These are phyloP conservation scores for Penicillium coffeae DNA, from an alignment of 495 filamentous ascomycete genomes.

Conservation along the genomic window DNA sequence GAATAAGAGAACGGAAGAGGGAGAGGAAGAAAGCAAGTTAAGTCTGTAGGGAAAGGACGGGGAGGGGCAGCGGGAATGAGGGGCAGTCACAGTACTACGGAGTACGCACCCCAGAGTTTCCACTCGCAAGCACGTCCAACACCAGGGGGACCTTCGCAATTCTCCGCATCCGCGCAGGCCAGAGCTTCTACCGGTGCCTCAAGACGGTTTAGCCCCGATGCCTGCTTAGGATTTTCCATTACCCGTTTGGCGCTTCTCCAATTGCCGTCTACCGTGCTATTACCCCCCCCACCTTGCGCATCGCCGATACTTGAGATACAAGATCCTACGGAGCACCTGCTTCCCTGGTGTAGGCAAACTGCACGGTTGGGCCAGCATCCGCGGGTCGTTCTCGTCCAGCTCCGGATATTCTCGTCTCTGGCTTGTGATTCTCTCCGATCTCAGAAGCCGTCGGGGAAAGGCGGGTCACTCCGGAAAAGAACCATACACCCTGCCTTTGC, in stretches of 20 bases:
- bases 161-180: not conserved
- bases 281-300: too few species aligned
- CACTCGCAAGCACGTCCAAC: too few species aligned
- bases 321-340: not conserved
- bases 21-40: not conserved
- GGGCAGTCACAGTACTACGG: slow-evolving; percentile 10
- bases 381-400: not conserved
- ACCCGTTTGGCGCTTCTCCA: not conserved
- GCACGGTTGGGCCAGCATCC: too few species aligned
- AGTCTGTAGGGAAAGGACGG: slow-evolving; percentile 16
- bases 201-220: slow-evolving; percentile 1
- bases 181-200: slow-evolving; percentile 1
- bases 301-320: too few species aligned
- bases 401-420: slow-evolving; percentile 22
- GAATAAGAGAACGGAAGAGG: not conserved
- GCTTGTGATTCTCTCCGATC: slow-evolving; percentile 4
- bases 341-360: not conserved
- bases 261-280: too few species aligned
- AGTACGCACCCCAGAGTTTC: slow-evolving; percentile 24
- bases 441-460: slow-evolving; percentile 16
- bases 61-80: slow-evolving; percentile 13
- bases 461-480: slow-evolving; percentile 2
- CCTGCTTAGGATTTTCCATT: not conserved
- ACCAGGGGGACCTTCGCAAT: not conserved
- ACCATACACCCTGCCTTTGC: not conserved